Evolutionary conservation across 768 basidiomycete species (phyloP).

Genomic region (Boletus coccyginus): DNA sequence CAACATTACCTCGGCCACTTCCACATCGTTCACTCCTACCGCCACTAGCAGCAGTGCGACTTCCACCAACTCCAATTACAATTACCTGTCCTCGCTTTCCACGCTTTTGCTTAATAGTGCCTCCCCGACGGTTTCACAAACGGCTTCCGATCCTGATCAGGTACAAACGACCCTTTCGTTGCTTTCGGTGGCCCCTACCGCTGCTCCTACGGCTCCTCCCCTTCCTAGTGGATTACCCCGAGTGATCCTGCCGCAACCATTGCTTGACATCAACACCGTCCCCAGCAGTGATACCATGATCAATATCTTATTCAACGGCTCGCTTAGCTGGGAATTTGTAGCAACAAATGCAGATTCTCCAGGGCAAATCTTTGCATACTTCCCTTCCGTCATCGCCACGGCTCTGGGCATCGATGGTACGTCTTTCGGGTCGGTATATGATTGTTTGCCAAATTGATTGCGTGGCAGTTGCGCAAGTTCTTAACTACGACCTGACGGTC

Average conservation of each 20-base stretch:
- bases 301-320: constrained; percentile 59
- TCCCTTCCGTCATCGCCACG: constrained; percentile 50
- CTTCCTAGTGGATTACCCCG: constrained; percentile 62
- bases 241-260: constrained; percentile 49
- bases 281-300: constrained; percentile 46
- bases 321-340: constrained; percentile 71
- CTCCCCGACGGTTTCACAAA: constrained; percentile 18
- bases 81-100: constrained; percentile 33
- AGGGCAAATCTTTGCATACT: constrained; percentile 75
- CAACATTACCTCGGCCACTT: neutral
- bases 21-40: constrained; percentile 4
- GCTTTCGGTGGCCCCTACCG: constrained; percentile 18
- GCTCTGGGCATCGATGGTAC: constrained; percentile 45
- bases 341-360: constrained; percentile 52
- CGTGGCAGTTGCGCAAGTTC: constrained; percentile 37
- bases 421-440: constrained; percentile 17
- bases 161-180: constrained; percentile 29
- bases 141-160: constrained; percentile 40
- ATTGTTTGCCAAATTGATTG: constrained; percentile 27
- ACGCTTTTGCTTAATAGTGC: constrained; percentile 32
- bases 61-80: constrained; percentile 27
- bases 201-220: constrained; percentile 28
- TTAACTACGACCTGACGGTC: constrained; percentile 62
- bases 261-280: constrained; percentile 28
- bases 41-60: constrained; percentile 14